Evolutionary conservation across 2,329 filamentous ascomycete species (phyloP).

Genomic region (Beauveria medogensis): DNA sequence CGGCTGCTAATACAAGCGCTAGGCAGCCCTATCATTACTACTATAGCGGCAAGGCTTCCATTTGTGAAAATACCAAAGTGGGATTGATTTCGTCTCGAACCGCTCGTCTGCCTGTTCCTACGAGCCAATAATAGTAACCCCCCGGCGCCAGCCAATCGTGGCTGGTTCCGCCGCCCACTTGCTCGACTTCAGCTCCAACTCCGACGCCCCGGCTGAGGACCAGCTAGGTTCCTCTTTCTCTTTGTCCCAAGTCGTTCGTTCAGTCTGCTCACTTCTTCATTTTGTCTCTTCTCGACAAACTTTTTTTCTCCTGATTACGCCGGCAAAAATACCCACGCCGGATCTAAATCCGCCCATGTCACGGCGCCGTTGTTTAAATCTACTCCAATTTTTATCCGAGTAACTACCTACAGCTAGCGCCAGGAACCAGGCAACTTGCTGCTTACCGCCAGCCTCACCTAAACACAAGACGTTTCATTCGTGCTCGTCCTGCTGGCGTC

Average conservation of each 20-base stretch:
- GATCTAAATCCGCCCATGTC: neutral
- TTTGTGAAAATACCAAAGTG: neutral
- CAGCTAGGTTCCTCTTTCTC: neutral
- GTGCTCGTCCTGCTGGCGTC: neutral
- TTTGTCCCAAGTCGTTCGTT: neutral
- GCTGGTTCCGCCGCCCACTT: conserved; percentile 1
- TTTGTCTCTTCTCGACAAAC: neutral
- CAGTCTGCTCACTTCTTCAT: neutral
- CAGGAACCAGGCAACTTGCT: neutral
- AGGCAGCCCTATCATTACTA: neutral
- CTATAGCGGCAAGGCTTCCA: neutral
- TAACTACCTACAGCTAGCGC: neutral
- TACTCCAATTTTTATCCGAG: neutral
- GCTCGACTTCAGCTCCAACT: neutral
- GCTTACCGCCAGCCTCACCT: neutral
- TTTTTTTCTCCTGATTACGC: neutral
- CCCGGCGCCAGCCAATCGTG: conserved; percentile 2
- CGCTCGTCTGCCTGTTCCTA: neutral
- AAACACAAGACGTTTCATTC: neutral
- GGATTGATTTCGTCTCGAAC: neutral
- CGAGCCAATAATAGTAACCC: conserved; percentile 1
- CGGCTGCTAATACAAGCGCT: neutral
- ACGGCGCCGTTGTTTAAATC: neutral
- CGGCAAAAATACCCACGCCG: too few relatives aligned
- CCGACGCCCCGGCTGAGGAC: neutral